Conservation (phyloP, 1,284 basidiomycete species). For the Ceratobasidium sp. region DNA sequence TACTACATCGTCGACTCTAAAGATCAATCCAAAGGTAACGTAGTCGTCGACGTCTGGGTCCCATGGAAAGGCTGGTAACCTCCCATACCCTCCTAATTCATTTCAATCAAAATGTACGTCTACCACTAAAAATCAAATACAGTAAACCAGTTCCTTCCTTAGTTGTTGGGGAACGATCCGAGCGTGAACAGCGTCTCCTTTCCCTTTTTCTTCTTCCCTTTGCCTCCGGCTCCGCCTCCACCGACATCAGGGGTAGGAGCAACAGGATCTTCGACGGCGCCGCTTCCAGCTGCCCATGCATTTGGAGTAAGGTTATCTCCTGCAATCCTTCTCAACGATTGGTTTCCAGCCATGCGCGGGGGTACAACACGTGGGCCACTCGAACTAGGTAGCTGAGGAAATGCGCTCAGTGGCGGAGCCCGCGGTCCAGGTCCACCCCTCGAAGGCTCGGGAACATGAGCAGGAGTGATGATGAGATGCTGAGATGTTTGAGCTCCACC, state of each 20-base stretch:
- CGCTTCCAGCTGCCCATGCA: not conserved
- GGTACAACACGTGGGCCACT: not conserved
- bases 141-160: not conserved
- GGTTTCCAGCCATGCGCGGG: constrained; percentile 21
- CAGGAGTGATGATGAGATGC: constrained; percentile 3
- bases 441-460: constrained; percentile 6
- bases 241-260: not conserved
- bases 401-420: constrained; percentile 16
- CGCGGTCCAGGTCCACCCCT: not conserved
- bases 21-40: constrained; percentile 54
- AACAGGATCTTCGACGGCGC: not conserved
- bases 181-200: constrained; percentile 43
- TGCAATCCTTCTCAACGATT: constrained; percentile 21
- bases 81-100: not conserved
- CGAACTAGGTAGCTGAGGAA: constrained; percentile 17
- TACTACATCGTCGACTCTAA: constrained; percentile 79
- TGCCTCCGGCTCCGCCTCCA: constrained; percentile 9
- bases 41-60: constrained; percentile 85
- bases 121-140: not conserved
- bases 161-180: constrained; percentile 27
- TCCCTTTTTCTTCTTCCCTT: constrained; percentile 41
- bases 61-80: constrained; percentile 88
- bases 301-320: not conserved
- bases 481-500: constrained; percentile 13
- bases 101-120: constrained; percentile 5